Evolutionary conservation across 345 rosid genomes (phyloP).

Genomic region (Acer campestre): DNA sequence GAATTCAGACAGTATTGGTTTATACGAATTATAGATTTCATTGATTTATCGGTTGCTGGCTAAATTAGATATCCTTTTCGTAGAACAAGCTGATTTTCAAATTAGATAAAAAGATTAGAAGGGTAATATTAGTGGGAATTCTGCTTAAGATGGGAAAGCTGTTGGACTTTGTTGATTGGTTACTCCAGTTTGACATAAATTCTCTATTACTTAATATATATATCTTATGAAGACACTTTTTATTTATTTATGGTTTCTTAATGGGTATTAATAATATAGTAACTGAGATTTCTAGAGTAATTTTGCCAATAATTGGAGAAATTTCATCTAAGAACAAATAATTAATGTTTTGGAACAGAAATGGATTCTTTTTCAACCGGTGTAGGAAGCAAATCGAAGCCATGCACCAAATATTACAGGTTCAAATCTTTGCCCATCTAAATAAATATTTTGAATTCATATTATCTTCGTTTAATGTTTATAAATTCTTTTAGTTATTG

Average conservation of each 20-base stretch:
- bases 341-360: slow-evolving; percentile 89
- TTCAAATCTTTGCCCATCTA: slow-evolving; percentile 70
- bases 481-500: slow-evolving; percentile 24
- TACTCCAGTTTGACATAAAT: background rate
- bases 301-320: slow-evolving; percentile 29
- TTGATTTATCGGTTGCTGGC: background rate
- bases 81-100: background rate
- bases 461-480: slow-evolving; percentile 20
- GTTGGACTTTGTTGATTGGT: background rate
- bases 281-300: slow-evolving; percentile 14
- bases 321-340: slow-evolving; percentile 44
- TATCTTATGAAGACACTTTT: background rate
- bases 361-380: slow-evolving; percentile 81
- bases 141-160: background rate
- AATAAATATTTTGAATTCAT: slow-evolving; percentile 39
- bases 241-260: background rate
- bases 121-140: background rate
- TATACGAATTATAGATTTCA: background rate
- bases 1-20: background rate
- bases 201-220: background rate
- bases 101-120: background rate
- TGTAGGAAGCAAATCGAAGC: slow-evolving; percentile 99
- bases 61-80: background rate
- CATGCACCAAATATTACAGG: slow-evolving; percentile 99
- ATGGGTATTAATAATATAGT: slow-evolving; percentile 4